Base-by-base conservation (phyloP, 768 basidiomycete species). In the Hirschioporus abietinus region DNA sequence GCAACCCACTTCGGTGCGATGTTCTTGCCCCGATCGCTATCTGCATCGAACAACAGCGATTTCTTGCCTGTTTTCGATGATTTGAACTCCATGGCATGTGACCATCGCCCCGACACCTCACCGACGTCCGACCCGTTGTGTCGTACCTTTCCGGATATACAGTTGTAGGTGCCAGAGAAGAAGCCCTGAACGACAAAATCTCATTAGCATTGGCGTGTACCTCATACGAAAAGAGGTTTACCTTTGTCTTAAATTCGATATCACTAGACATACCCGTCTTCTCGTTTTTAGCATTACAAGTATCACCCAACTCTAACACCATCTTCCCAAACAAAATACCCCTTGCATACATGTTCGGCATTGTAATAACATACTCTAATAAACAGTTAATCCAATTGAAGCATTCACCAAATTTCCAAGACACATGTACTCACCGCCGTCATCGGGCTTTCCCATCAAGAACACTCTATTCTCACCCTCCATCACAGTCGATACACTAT, bases 221-320 rank as follows among this genome's bases (percentile, higher is more conserved):
- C 6, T 26, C 12, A 23, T 7, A 12, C 23, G n/a, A 35, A 15
- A 25, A 52, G 20, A 20, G 3, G 1, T 18, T 15, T 61, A 92
- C 94, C 87, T 97, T 99, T 57, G 95, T 96, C 84, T 98, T 99
- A 83, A 99, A 99, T 71, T 98, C 95, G 36, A 99, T 79, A 74
- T 96, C 95, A 68, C 91, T 92, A 60, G 75, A 78, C 68, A 93
- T 75, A 23, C 87, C 87, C 59, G 87, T 86, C 72, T 87, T 87
- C 72, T 92, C 89, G 79, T 95, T 95, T 80, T 87, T 88, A 66
- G 94, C 93, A 8, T 81, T 84, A 71, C 93, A 95, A 35, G 86
- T 85, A 77, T 99, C 97, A 5, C 96, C 96, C 24, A 99, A 82
- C 79, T 99, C 97, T 64, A 96, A 82, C 27, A 98, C 90, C 95